Base-by-base conservation (phyloP, 2,329 filamentous ascomycete genomes). In the Aureobasidium sp. region DNA sequence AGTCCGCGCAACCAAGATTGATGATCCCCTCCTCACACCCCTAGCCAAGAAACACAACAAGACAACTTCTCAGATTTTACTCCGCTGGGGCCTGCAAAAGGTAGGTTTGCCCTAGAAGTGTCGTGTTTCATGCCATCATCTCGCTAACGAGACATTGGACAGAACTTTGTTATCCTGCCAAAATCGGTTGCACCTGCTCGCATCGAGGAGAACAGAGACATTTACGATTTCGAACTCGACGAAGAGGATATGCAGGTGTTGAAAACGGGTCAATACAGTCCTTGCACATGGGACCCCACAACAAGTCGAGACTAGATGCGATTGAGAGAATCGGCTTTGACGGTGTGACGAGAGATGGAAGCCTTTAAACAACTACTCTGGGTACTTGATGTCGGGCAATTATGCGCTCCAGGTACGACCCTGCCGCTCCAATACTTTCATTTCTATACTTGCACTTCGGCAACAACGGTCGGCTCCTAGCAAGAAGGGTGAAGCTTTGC, bases 11-110 rank as follows among this genome's bases (percentile, higher is more conserved):
- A 74, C 71, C 1, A 74, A 78, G 53, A 77, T 77, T 63, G 73
- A 84, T 6, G 83, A 86, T 63, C 75, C 79, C 4, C 65, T 79
- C 17, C 69, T 86, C 55, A 69, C 77, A 64, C 71, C 73, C 2
- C 67, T 86, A 54, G 74, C 74, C 2, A 74, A 79, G 71, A 85
- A 84, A 70, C 74, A 85, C 67, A 74, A 74, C 46, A 86, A 84
- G 73, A 81, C 79, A 0, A 74, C 80, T 0, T 77, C 80, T 5
- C 84, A 86, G 69, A 74, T 86, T 29, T 65, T 86, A 64, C 65
- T 86, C 7, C 74, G 84, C 59, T 86, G 84, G 83, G 84, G 81
- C 65, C 69, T 84, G 69, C 81, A 84, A 67, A 81, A 81, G 74
- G 77, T 79, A 69, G 35, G n/a, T 46, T 5, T 11, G 29, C 7